Base-by-base conservation (phyloP, 139 green algal genomes). In the Trebouxia sp. region DNA sequence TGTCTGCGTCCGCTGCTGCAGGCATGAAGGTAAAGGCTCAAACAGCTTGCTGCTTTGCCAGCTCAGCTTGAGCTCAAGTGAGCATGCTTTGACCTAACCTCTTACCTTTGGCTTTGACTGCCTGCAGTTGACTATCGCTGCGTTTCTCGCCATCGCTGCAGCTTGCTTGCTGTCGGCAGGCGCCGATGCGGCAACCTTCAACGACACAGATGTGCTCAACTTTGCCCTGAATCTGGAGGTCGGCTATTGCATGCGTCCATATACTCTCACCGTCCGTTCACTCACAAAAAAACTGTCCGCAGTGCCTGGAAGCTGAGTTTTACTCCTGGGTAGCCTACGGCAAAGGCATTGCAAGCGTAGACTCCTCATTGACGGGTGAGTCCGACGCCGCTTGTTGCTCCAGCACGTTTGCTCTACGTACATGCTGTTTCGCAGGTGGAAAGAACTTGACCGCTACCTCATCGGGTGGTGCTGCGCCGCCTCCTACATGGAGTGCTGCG, bases 221-320 rank as follows among this genome's bases (percentile, higher is more conserved):
- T 69, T 69, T 30, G 58, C 58, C 30, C 41, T 69, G 58, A 41
- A 69, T 26, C 58, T 69, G 14, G 58, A 69, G 58, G 58, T 41
- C 11, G 22, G 11, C 9, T 28, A n/a, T n/a, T n/a, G n/a, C n/a
- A n/a, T n/a, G n/a, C n/a, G n/a, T n/a, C n/a, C n/a, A n/a, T n/a
- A n/a, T n/a, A n/a, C n/a, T n/a, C n/a, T n/a, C n/a, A n/a, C n/a
- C n/a, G n/a, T n/a, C n/a, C n/a, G n/a, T n/a, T n/a, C n/a, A n/a
- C n/a, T n/a, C n/a, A n/a, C n/a, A n/a, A n/a, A n/a, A n/a, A n/a
- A n/a, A n/a, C 0, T 26, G 30, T 41, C 0, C 41, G 28, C 30
- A 69, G 58, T 69, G 58, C 2, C 9, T 69, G 1, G 58, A 69
- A 42, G 58, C 58, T 22, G 58, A 69, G 24, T 69, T 69, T 10